Evolutionary conservation across 2,329 filamentous ascomycete species (phyloP).

Genomic region (Daldinia sp.): DNA sequence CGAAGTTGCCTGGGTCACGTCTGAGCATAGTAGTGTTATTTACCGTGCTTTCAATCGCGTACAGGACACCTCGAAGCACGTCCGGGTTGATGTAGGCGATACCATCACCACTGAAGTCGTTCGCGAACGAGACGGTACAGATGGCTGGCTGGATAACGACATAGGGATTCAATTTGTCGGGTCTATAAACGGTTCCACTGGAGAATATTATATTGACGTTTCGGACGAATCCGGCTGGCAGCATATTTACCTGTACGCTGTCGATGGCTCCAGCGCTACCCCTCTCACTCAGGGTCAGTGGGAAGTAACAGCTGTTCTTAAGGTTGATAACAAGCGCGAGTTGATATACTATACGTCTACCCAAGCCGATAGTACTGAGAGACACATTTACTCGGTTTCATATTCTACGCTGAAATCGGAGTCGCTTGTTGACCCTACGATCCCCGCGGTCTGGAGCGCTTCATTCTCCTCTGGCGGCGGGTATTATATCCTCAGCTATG

Average conservation of each 20-base stretch:
- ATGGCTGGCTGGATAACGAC: constrained; percentile 73
- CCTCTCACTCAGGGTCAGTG: constrained; percentile 74
- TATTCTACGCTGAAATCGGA: constrained; percentile 66
- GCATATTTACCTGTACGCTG: constrained; percentile 74
- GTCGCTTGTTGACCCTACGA: constrained; percentile 70
- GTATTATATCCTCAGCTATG: constrained; percentile 75
- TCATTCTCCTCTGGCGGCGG: constrained; percentile 72
- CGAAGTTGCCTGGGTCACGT: constrained; percentile 76
- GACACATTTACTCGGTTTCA: constrained; percentile 75
- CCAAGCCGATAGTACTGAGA: constrained; percentile 73
- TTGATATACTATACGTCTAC: constrained; percentile 75
- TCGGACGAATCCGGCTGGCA: constrained; percentile 75
- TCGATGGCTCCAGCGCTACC: constrained; percentile 65
- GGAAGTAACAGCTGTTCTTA: constrained; percentile 71
- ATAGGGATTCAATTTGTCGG: constrained; percentile 68
- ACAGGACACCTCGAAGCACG: constrained; percentile 72
- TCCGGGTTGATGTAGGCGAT: constrained; percentile 66
- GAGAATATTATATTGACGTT: constrained; percentile 72
- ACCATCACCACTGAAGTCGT: constrained; percentile 60
- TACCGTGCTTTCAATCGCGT: constrained; percentile 77
- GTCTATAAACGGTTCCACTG: constrained; percentile 53
- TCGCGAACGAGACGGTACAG: constrained; percentile 68
- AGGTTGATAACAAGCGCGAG: constrained; percentile 67
- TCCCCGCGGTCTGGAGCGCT: constrained; percentile 70
- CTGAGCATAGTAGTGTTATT: constrained; percentile 69